Base-by-base conservation (phyloP, 345 rosid genomes). In the Populus deltoides region DNA sequence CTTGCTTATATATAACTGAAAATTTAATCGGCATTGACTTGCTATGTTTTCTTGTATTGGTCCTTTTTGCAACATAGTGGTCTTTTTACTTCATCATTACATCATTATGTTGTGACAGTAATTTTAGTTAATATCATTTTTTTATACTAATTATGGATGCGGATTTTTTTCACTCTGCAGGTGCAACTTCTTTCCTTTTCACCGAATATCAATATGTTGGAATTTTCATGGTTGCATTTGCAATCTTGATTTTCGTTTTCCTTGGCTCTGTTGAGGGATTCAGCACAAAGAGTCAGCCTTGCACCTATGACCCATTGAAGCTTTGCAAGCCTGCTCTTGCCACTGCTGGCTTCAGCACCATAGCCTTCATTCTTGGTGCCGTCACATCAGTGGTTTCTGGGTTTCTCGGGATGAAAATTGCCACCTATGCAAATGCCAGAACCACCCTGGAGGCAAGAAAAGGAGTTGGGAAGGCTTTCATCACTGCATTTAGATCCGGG, bases 341-440 rank as follows among this genome's bases (percentile, higher is more conserved):
- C 71, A 93, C 95, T 67, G 95, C 95, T 76, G 85, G 79, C 77
- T 93, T 93, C 85, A 91, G 97, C 85, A 93, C 96, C 18, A 13
- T 90, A 66, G 81, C 97, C 70, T 93, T 91, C 78, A 69, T 91
- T 78, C 94, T 93, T 17, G 97, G 97, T 38, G 96, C 88, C 18
- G 31, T 89, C 66, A 93, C 97, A 41, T 92, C 98, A 33, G 85
- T 93, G 59, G 81, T 93, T 49, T 93, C 97, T 80, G 97, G 97
- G 67, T 93, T 93, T 84, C 97, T 92, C 77, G 98, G 98, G 22
- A 93, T 93, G 97, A 93, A 93, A 86, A 93, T 93, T 80, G 96
- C 98, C 27, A 92, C 97, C 13, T 93, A 87, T 77, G 98, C 98
- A 12, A 93, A 93, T 80, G 97, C 98, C 41, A 92, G 97, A 80